Evolutionary conservation across 106 monocot genomes (phyloP), one percentile per base, ranked within the genome.

Genomic region (Dactylorhiza incarnata): DNA sequence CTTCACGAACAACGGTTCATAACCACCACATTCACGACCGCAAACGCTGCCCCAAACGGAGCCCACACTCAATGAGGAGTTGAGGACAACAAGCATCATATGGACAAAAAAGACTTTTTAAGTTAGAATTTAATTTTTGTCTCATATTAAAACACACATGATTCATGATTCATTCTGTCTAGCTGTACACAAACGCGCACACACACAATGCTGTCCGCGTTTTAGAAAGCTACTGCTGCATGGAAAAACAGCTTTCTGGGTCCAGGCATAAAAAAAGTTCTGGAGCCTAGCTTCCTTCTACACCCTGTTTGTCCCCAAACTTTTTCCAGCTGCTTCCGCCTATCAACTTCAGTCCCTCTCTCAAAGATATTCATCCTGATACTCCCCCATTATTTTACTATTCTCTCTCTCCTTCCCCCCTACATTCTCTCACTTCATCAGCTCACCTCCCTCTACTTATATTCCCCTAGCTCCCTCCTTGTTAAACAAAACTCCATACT

Each of bases 281-380:
- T 76, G 62, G 74, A 53, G 49, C 83, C 74, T 81, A 80, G 74
- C 93, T 90, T 89, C 87, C 92, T 37, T 89, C 92, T 55, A 79
- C 76, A 56, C 79, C 77, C 82, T 81, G 71, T 79, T 86, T 84
- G 83, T 81, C 85, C 87, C 84, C 87, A 80, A 73, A 82, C 85
- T 77, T 79, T 85, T 85, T 83, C 71, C 69, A 80, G 58, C 24
- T 9, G 3, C 80, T 77, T 73, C 75, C 74, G 81, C 88, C 90
- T 83, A 84, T 90, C 90, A 81, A 82, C 86, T 88, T 90, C 90
- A 90, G 88, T 90, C 90, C 86, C 86, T 85, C 90, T 94, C 94
- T 80, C 80, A 82, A 84, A 90, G 90, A 90, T 94, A 81, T 86
- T 70, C 84, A 73, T 84, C 81, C 81, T 82, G 89, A 93, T 93